Evolutionary conservation across 768 basidiomycete species (phyloP).

Genomic region (Holtermanniella nyarrowii): DNA sequence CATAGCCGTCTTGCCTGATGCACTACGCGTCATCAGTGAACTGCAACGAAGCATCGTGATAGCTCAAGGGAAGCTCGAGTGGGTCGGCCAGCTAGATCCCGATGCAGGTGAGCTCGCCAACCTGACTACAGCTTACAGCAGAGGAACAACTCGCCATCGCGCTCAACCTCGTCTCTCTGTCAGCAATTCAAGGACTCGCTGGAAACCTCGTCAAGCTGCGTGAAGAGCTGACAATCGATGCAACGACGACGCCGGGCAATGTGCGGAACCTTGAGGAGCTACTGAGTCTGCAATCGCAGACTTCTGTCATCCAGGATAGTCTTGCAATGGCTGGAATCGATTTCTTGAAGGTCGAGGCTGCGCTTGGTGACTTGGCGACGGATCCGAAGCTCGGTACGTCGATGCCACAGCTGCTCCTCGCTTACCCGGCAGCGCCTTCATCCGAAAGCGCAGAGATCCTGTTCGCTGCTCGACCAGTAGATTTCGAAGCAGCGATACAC

Average conservation of each 20-base stretch:
- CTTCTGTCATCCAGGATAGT: neutral
- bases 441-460: neutral
- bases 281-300: neutral
- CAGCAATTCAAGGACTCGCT: neutral
- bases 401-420: neutral
- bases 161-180: neutral
- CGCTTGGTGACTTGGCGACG: neutral
- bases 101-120: neutral
- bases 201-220: neutral
- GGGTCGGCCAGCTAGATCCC: neutral
- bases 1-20: neutral
- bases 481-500: neutral
- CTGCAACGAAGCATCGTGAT: neutral
- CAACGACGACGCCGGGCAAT: too few species aligned
- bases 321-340: neutral
- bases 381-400: neutral
- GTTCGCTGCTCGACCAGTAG: neutral
- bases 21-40: neutral
- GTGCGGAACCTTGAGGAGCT: neutral
- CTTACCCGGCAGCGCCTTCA: neutral
- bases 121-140: neutral
- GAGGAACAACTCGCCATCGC: neutral
- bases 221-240: neutral
- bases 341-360: neutral
- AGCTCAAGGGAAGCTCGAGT: neutral